Evolutionary conservation across 768 basidiomycete species (phyloP), one percentile per base, ranked within the genome.

Genomic region (Chalciporus chontae): DNA sequence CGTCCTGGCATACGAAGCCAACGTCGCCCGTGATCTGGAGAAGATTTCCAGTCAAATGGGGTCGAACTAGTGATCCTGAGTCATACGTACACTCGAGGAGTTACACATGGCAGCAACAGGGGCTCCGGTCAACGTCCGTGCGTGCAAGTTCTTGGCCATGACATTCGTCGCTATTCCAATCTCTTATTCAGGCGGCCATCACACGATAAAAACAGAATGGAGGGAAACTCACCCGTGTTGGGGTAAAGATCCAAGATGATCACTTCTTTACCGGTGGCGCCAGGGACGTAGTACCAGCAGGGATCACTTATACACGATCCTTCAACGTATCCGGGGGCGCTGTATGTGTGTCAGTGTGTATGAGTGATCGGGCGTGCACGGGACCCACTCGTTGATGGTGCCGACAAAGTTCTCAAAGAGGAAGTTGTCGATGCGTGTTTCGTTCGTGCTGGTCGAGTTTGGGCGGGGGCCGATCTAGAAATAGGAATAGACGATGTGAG

Each of bases 231-330:
- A 79, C 79, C 74, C 8, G 81, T 83, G n/a, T 69, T 68, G 3
- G 77, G 75, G 51, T 80, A 79, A 19, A 84, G 62, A 57, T 83
- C 82, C 32, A 83, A 73, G 41, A 84, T 82, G 6, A 69, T 69
- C 19, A 78, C 78, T 63, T 84, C 81, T 53, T 76, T 79, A 24
- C 81, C 79, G 1, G 80, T 81, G 8, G 80, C 79, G 18, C 73
- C 73, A 3, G 69, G 52, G 0, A 83, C 79, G 40, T 58, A 67
- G 59, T 83, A 80, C 80, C 81, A 84, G 66, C 31, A 31, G 3
- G 31, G 31, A 31, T 84, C 78, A 18, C 63, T 70, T n/a, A 84
- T 65, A 54, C 83, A 84, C 1, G 76, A 76, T 10, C 81, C 81
- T 62, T 84, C 82, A 32, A 80, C 74, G 53, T 69, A 81, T 3